Evolutionary conservation across 2,329 filamentous ascomycete species (phyloP).

Genomic region (Pyrenochaeta sp.): DNA sequence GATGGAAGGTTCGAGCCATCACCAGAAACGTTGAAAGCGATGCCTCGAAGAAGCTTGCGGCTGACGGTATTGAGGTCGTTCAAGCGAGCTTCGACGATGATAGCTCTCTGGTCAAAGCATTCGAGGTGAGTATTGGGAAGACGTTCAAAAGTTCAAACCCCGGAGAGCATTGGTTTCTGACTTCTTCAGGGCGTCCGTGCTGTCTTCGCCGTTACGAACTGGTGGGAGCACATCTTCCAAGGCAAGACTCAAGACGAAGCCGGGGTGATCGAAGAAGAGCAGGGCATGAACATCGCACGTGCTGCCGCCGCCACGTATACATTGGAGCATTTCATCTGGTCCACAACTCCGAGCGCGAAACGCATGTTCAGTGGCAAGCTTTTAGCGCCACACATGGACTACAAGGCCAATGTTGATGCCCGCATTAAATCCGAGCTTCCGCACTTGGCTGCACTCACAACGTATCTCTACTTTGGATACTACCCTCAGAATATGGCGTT

Average conservation of each 20-base stretch:
- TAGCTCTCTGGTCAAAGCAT: constrained; percentile 22
- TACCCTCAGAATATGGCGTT: constrained; percentile 42
- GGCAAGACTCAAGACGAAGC: constrained; percentile 43
- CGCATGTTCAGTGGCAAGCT: constrained; percentile 42
- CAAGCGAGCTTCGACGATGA: constrained; percentile 30
- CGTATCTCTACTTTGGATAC: constrained; percentile 39
- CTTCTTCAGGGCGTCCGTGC: constrained; percentile 21
- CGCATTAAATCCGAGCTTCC: constrained; percentile 49
- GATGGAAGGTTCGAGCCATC: constrained; percentile 33
- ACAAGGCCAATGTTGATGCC: constrained; percentile 52
- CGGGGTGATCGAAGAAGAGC: constrained; percentile 48
- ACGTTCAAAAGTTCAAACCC: too few species aligned
- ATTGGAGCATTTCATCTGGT: constrained; percentile 57
- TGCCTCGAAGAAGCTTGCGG: constrained; percentile 27
- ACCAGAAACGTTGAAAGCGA: constrained; percentile 28
- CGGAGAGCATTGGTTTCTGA: neutral
- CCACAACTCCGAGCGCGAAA: constrained; percentile 51
- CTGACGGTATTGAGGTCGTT: constrained; percentile 28
- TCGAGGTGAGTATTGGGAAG: constrained; percentile 21
- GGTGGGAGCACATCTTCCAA: constrained; percentile 46
- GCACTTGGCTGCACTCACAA: constrained; percentile 32
- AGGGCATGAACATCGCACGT: constrained; percentile 53
- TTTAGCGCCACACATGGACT: constrained; percentile 53
- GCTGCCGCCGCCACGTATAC: constrained; percentile 49
- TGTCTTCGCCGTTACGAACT: constrained; percentile 53